Evolutionary conservation across 345 rosid genomes (phyloP).

Genomic region (Eucalyptus regnans): DNA sequence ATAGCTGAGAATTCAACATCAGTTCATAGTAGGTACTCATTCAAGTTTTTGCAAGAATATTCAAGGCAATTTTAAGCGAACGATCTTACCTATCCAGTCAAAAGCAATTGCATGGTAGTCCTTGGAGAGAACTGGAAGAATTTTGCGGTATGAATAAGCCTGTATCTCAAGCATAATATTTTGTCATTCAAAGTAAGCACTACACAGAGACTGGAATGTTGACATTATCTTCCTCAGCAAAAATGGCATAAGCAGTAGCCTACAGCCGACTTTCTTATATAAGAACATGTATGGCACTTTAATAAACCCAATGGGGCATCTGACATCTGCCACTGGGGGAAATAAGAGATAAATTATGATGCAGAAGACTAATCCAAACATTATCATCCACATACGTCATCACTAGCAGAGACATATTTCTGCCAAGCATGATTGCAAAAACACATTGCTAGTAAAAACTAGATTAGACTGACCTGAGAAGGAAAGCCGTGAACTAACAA

Average conservation of each 20-base stretch:
- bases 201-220: not conserved
- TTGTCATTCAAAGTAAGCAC: not conserved
- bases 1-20: not conserved
- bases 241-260: not conserved
- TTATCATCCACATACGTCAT: not conserved
- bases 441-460: not conserved
- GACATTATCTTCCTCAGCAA: not conserved
- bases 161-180: slow-evolving; percentile 3
- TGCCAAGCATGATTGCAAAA: not conserved
- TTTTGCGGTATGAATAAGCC: slow-evolving; percentile 89
- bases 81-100: slow-evolving; percentile 70
- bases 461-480: slow-evolving; percentile 50
- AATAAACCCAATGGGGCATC: not conserved
- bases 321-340: not conserved
- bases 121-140: slow-evolving; percentile 62
- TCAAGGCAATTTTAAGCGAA: not conserved
- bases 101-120: slow-evolving; percentile 71
- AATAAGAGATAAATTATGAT: not conserved
- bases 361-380: not conserved
- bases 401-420: not conserved
- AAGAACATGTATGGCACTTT: not conserved
- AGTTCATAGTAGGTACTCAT: not conserved
- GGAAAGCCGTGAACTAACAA: slow-evolving; percentile 85
- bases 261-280: not conserved
- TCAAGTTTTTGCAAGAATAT: not conserved